These are phyloP conservation scores for Picochlorum sp. DNA, from an alignment of 139 green algal species.

Conservation along the genomic window DNA sequence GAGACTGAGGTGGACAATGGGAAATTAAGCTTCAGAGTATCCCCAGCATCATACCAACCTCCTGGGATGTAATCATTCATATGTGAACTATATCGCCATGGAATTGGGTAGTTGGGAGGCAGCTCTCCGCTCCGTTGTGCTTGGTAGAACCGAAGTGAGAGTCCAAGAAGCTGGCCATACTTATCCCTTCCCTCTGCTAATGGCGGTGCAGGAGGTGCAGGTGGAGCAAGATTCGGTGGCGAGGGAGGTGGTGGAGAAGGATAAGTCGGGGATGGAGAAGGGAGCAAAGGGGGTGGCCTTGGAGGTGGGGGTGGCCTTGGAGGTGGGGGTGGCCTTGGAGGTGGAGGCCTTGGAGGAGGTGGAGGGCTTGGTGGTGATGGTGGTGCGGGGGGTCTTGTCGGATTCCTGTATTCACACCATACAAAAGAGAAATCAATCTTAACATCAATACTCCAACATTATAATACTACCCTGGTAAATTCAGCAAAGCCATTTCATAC, in stretches of 20 bases:
- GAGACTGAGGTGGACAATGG: neutral
- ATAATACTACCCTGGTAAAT: too few relatives aligned
- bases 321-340: neutral
- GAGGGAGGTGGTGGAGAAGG: neutral
- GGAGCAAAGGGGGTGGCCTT: neutral
- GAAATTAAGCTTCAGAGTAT: conserved; percentile 9
- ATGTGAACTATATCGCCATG: neutral
- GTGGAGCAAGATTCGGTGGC: neutral
- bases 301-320: neutral
- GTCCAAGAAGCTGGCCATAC: neutral
- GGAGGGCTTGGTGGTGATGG: neutral
- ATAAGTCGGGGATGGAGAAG: neutral
- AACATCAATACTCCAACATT: too few relatives aligned
- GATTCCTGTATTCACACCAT: too few relatives aligned
- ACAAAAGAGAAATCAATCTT: too few relatives aligned
- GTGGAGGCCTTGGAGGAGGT: neutral
- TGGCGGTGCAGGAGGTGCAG: neutral
- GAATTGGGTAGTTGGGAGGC: neutral
- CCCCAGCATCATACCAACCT: conserved; percentile 11
- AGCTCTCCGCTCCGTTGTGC: conserved; percentile 8
- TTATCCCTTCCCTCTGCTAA: neutral
- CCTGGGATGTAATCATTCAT: neutral
- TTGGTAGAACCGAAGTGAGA: conserved; percentile 3
- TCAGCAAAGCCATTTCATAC: too few relatives aligned
- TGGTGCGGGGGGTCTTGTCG: too few relatives aligned